Evolutionary conservation across 202 grass and related monocot species (phyloP).

Genomic region (Schoenoplectus triqueter): DNA sequence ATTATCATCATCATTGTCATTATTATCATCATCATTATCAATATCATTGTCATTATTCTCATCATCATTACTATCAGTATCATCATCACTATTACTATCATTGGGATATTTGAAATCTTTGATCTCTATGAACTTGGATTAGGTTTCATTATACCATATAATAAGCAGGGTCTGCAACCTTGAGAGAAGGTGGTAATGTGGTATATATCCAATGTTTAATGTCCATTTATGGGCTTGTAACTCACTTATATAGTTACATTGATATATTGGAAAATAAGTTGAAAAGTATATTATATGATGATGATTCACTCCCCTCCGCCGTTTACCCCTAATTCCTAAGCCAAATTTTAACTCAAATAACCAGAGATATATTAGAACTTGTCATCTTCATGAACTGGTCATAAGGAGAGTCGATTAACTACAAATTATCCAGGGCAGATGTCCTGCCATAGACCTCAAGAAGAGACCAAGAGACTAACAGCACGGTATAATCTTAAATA

Average conservation of each 20-base stretch:
- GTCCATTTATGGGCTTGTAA: not conserved
- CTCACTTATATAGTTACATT: conserved; percentile 21
- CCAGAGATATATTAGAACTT: not conserved
- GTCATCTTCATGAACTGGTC: not conserved
- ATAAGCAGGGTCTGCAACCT: not conserved
- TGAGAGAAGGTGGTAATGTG: not conserved
- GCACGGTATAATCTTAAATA: too few relatives aligned
- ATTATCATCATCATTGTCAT: too few relatives aligned
- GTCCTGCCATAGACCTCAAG: too few relatives aligned
- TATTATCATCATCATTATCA: too few relatives aligned
- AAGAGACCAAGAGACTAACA: too few relatives aligned
- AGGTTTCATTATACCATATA: not conserved
- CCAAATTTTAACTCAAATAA: not conserved
- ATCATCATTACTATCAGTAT: too few relatives aligned
- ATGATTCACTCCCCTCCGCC: not conserved
- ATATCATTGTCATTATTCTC: too few relatives aligned
- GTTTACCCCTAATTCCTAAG: conserved; percentile 5
- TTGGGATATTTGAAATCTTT: too few relatives aligned
- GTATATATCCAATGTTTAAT: conserved; percentile 21
- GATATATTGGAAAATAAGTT: not conserved
- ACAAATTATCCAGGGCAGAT: not conserved
- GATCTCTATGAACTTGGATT: not conserved
- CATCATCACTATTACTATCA: too few relatives aligned
- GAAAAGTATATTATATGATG: not conserved
- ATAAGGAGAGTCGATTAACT: not conserved